Conservation (phyloP, 2,329 filamentous ascomycete species). For the Phialemoniopsis sp. region DNA sequence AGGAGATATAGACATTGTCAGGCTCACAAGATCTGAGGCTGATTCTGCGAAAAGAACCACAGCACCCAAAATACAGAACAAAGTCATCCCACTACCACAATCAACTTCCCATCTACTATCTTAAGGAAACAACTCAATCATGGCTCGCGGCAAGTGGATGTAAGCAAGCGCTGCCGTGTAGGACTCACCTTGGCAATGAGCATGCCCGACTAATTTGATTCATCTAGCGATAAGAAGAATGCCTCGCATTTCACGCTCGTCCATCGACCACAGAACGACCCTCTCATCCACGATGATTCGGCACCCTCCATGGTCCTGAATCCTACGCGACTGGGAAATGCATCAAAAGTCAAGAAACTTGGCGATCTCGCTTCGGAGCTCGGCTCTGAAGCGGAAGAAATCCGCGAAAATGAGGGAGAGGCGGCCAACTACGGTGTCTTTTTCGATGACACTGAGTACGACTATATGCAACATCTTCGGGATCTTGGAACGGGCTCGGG, state of each 20-base stretch:
- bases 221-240: conserved; percentile 73
- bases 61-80: not conserved
- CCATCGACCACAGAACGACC: conserved; percentile 95
- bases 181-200: too few relatives aligned
- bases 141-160: conserved; percentile 22
- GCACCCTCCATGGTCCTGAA: conserved; percentile 91
- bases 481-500: conserved; percentile 74
- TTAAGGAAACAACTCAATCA: not conserved
- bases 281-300: conserved; percentile 86
- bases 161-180: too few relatives aligned
- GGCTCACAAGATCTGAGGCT: not conserved
- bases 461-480: conserved; percentile 98
- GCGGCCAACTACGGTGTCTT: conserved; percentile 91
- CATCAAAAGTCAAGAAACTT: conserved; percentile 58
- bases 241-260: conserved; percentile 93
- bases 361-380: conserved; percentile 75
- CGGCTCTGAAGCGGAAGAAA: conserved; percentile 56
- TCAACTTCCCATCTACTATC: too few relatives aligned
- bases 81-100: too few relatives aligned
- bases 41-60: not conserved
- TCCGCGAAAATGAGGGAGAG: conserved; percentile 91
- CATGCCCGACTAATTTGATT: conserved; percentile 22
- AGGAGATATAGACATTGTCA: too few relatives aligned
- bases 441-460: conserved; percentile 92
- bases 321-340: conserved; percentile 49